A percentile compares a stretch with the other conserved stretches of the same genome.
These are phyloP conservation scores for Atalantia buxifolia DNA, from an alignment of 345 rosid genomes.

Conservation along the genomic window DNA sequence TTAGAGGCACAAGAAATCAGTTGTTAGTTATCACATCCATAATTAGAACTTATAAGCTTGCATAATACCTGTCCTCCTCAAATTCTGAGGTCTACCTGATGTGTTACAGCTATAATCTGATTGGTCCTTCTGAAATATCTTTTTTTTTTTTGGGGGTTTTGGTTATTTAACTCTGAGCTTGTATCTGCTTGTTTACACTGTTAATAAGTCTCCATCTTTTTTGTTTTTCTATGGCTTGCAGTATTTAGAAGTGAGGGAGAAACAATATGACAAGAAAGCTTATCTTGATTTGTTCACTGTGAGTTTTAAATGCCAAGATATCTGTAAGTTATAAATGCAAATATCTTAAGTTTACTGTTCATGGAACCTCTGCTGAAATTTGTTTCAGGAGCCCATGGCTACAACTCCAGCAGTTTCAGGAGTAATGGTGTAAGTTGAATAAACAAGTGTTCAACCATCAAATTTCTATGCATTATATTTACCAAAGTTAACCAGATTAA, in stretches of 20 bases:
- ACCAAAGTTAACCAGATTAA: constrained; percentile 1
- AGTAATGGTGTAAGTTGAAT: constrained; percentile 73
- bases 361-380: constrained; percentile 13
- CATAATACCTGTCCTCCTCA: background rate
- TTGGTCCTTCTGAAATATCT: background rate
- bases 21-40: background rate
- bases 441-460: background rate
- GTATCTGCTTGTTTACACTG: background rate
- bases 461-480: background rate
- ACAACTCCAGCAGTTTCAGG: constrained; percentile 67
- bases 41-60: background rate
- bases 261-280: constrained; percentile 88
- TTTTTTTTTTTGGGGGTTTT: background rate
- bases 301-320: constrained; percentile 20
- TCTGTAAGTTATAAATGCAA: background rate
- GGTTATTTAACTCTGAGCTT: background rate
- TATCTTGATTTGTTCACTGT: constrained; percentile 79
- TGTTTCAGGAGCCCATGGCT: constrained; percentile 58
- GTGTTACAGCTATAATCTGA: background rate
- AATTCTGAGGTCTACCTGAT: background rate
- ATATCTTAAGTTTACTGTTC: background rate
- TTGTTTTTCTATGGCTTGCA: constrained; percentile 21
- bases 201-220: constrained; percentile 5
- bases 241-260: constrained; percentile 86
- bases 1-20: background rate